phyloP scores from a whole-genome alignment of 805 yeast species.

The Candida vartiovaarae region DNA sequence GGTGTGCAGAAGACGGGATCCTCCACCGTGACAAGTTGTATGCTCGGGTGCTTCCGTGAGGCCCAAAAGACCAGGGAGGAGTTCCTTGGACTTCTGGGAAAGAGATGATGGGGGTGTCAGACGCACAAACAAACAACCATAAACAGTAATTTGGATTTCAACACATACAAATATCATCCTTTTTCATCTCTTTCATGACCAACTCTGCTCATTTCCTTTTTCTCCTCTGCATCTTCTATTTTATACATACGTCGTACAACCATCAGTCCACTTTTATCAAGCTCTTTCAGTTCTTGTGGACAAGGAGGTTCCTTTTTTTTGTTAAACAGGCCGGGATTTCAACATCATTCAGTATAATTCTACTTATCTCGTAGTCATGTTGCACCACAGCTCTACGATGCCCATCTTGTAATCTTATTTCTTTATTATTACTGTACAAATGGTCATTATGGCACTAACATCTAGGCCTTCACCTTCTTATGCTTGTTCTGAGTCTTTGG shows the following conservation, averaged over 20 bases:
- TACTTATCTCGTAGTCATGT: no score
- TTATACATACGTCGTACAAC: background rate
- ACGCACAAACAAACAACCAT: background rate
- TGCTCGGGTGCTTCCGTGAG: constrained; percentile 93
- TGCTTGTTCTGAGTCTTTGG: constrained; percentile 21
- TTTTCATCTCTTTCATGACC: background rate
- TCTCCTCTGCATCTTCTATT: background rate
- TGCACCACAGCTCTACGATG: no score
- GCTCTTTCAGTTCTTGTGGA: constrained; percentile 1
- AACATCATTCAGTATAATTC: constrained; percentile 1
- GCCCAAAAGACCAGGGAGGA: constrained; percentile 96
- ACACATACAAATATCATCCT: background rate
- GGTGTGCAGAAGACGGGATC: constrained; percentile 96
- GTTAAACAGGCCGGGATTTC: constrained; percentile 1
- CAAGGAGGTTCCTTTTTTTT: background rate
- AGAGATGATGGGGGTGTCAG: constrained; percentile 30
- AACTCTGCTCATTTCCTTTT: background rate
- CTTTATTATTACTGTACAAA: background rate
- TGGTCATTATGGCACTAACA: background rate
- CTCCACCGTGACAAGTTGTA: constrained; percentile 88
- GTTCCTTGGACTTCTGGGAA: constrained; percentile 73
- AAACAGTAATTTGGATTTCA: background rate
- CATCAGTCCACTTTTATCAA: no score
- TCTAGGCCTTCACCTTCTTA: constrained; percentile 10
- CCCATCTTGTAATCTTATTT: no score